Percentiles rank a stretch among this genome's conserved stretches.
Evolutionary conservation across 2,329 filamentous ascomycete species (phyloP).

Genomic region (Chaetomium sp.): DNA sequence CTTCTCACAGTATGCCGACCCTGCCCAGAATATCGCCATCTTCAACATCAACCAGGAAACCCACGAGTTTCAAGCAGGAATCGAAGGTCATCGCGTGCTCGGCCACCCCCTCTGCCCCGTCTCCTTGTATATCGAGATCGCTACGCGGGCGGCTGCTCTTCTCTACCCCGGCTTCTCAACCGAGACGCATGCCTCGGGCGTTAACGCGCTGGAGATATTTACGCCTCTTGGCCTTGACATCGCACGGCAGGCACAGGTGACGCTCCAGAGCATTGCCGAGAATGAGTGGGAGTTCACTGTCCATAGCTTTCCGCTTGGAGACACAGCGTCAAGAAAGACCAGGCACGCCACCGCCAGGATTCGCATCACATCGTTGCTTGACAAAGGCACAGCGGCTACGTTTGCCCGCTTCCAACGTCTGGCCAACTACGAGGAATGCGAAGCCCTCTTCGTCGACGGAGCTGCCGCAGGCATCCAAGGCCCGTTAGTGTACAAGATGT

Average conservation of each 20-base stretch:
- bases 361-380: too few relatives aligned
- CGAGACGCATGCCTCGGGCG: too few relatives aligned
- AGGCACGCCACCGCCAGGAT: too few relatives aligned
- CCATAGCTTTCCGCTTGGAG: background rate
- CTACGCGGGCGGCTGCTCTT: background rate
- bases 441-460: background rate
- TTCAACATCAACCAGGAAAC: background rate
- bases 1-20: background rate
- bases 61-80: too few relatives aligned
- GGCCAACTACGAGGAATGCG: too few relatives aligned
- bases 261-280: background rate
- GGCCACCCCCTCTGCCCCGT: background rate
- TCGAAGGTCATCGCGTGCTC: background rate
- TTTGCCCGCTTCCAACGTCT: too few relatives aligned
- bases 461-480: background rate
- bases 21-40: background rate
- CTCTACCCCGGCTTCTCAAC: too few relatives aligned
- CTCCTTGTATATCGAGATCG: slow-evolving; percentile 3
- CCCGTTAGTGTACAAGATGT: background rate
- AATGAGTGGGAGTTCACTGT: background rate
- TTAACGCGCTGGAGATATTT: background rate
- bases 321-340: background rate
- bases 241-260: too few relatives aligned
- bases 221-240: background rate
- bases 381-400: background rate